These are phyloP conservation scores for Ceratocystis variospora DNA, from an alignment of 2,329 filamentous ascomycete genomes.

Conservation along the genomic window DNA sequence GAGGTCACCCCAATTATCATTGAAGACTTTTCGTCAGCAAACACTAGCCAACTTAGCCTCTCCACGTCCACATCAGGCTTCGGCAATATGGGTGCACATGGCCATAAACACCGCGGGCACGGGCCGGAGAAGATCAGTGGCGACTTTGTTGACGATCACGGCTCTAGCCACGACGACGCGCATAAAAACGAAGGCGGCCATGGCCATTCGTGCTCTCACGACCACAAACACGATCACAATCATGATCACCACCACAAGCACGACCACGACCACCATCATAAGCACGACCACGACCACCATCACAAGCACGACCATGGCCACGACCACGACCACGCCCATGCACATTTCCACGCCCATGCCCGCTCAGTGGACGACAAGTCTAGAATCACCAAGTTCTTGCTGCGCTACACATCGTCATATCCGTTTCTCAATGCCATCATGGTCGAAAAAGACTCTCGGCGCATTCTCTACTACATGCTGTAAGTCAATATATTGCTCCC, in stretches of 20 bases:
- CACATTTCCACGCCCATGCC: slow-evolving; percentile 24
- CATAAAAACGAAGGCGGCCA: slow-evolving; percentile 22
- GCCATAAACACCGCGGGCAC: slow-evolving; percentile 6
- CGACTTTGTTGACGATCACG: background rate
- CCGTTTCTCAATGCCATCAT: slow-evolving; percentile 77
- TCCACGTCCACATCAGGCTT: background rate
- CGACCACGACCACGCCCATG: slow-evolving; percentile 22
- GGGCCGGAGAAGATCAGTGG: slow-evolving; percentile 1
- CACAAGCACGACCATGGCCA: slow-evolving; percentile 24
- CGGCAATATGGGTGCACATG: background rate
- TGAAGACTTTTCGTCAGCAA: slow-evolving; percentile 5
- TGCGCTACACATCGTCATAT: slow-evolving; percentile 55
- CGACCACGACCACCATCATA: slow-evolving; percentile 22
- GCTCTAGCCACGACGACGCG: slow-evolving; percentile 23
- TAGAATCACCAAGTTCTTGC: slow-evolving; percentile 54
- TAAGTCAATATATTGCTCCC: slow-evolving; percentile 33
- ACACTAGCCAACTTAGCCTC: background rate
- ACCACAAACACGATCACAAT: slow-evolving; percentile 22
- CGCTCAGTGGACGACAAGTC: slow-evolving; percentile 31
- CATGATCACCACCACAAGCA: slow-evolving; percentile 21
- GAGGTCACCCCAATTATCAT: slow-evolving; percentile 4
- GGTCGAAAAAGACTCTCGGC: slow-evolving; percentile 77
- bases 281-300: slow-evolving; percentile 24
- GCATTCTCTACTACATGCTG: slow-evolving; percentile 96
- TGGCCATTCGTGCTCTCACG: slow-evolving; percentile 20